Evolutionary conservation across 306 rosid genomes (phyloP).

Genomic region (Clitoria ternatea): DNA sequence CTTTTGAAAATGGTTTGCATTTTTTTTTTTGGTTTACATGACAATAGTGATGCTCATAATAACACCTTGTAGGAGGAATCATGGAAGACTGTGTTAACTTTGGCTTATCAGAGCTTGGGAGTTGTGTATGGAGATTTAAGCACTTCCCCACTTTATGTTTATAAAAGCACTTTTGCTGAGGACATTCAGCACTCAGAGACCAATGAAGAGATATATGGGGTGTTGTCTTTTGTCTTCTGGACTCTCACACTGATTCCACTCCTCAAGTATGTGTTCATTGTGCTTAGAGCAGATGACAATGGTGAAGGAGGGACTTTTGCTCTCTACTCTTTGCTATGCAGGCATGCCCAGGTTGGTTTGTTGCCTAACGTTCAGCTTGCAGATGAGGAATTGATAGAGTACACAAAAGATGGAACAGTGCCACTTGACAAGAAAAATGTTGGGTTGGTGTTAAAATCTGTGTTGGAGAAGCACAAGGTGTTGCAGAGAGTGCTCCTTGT

Average conservation of each 20-base stretch:
- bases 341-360: constrained; percentile 67
- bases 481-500: constrained; percentile 62
- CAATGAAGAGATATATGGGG: constrained; percentile 5
- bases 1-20: no score
- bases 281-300: constrained; percentile 78
- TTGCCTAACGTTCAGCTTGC: constrained; percentile 46
- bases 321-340: constrained; percentile 66
- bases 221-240: constrained; percentile 78
- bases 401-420: constrained; percentile 48
- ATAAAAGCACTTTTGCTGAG: not conserved
- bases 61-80: not conserved
- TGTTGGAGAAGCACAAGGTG: constrained; percentile 58
- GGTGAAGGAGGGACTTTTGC: constrained; percentile 92
- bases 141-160: constrained; percentile 1
- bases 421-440: constrained; percentile 16
- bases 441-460: constrained; percentile 49
- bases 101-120: not conserved
- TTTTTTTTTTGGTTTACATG: no score
- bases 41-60: no score
- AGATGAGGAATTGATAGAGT: constrained; percentile 66
- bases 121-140: not conserved
- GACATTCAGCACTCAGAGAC: not conserved
- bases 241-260: constrained; percentile 70
- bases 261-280: constrained; percentile 70
- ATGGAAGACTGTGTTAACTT: not conserved